These are phyloP conservation scores for Durusdinium trenchii DNA, from an alignment of 73 alveolate species.

Conservation along the genomic window DNA sequence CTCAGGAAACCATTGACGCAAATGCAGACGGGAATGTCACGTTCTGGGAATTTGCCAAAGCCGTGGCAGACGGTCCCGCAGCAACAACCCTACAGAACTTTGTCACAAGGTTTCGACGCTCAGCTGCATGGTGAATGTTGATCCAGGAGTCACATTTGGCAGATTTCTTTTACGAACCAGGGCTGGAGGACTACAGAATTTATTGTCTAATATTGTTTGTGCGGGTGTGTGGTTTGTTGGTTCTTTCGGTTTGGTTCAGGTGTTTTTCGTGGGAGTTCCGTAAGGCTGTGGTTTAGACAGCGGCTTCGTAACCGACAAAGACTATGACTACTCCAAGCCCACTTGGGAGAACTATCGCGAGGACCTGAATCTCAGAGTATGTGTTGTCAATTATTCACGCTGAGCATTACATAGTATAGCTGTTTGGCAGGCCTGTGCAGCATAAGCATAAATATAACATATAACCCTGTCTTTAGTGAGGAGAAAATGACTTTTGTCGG, in stretches of 20 bases:
- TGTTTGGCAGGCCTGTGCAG: not conserved
- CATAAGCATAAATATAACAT: not conserved
- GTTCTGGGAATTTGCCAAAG: slow-evolving; percentile 43
- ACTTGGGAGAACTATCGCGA: slow-evolving; percentile 70
- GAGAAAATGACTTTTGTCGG: slow-evolving; percentile 25
- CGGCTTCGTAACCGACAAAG: slow-evolving; percentile 48
- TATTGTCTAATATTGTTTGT: not conserved
- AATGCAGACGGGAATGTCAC: slow-evolving; percentile 55
- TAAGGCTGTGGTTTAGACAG: slow-evolving; percentile 51
- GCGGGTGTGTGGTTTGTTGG: too few relatives aligned
- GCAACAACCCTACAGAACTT: slow-evolving; percentile 28
- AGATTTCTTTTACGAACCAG: too few relatives aligned
- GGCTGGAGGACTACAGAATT: not conserved
- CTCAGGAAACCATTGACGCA: slow-evolving; percentile 48
- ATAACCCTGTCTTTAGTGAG: not conserved
- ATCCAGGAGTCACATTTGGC: too few relatives aligned
- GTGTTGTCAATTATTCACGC: too few relatives aligned
- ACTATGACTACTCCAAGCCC: slow-evolving; percentile 56
- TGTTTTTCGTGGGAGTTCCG: not conserved
- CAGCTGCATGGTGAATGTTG: too few relatives aligned
- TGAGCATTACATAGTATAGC: too few relatives aligned
- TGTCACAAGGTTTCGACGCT: slow-evolving; percentile 62
- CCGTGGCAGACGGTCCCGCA: slow-evolving; percentile 59
- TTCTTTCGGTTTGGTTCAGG: not conserved
- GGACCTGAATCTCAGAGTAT: not conserved